A percentile compares a stretch with the other conserved stretches of the same genome.
These are phyloP conservation scores for Corrigiola litoralis DNA, from an alignment of 179 eudicot genomes.

Conservation along the genomic window DNA sequence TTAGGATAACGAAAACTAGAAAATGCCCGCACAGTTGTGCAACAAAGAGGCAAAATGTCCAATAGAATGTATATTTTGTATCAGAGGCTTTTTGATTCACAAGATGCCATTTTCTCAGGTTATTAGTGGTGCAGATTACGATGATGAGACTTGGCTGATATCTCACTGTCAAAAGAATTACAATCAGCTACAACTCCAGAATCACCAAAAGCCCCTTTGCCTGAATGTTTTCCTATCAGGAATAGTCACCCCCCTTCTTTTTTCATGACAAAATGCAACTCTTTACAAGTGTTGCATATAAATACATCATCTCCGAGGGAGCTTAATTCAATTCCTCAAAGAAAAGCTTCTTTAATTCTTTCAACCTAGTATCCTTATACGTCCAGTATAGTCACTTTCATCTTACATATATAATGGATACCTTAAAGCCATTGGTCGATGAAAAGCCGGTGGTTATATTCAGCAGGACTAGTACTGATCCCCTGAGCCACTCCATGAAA, in stretches of 20 bases:
- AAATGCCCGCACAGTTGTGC: too few species aligned
- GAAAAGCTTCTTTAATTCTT: too few species aligned
- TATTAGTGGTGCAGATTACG: too few species aligned
- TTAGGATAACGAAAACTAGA: too few species aligned
- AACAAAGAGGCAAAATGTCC: too few species aligned
- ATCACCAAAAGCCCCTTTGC: constrained; percentile 12
- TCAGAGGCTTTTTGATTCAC: too few species aligned
- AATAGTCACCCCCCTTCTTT: constrained; percentile 11
- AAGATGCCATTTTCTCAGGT: too few species aligned
- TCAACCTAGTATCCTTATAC: neutral
- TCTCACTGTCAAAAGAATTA: neutral
- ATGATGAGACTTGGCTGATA: too few species aligned
- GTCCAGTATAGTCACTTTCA: neutral
- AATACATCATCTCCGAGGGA: constrained; percentile 7
- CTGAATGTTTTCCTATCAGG: constrained; percentile 4
- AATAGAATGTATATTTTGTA: too few species aligned
- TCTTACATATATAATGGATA: constrained; percentile 24
- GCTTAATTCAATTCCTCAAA: neutral
- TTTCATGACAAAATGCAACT: neutral
- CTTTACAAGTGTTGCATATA: constrained; percentile 8
- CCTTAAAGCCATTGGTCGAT: constrained; percentile 23
- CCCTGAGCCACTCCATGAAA: constrained; percentile 44
- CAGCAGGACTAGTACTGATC: constrained; percentile 38
- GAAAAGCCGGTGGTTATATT: constrained; percentile 53
- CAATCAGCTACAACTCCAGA: constrained; percentile 7